Evolutionary conservation across 345 rosid species (phyloP), one percentile per base, ranked within the genome.

Genomic region (Salix caprea): DNA sequence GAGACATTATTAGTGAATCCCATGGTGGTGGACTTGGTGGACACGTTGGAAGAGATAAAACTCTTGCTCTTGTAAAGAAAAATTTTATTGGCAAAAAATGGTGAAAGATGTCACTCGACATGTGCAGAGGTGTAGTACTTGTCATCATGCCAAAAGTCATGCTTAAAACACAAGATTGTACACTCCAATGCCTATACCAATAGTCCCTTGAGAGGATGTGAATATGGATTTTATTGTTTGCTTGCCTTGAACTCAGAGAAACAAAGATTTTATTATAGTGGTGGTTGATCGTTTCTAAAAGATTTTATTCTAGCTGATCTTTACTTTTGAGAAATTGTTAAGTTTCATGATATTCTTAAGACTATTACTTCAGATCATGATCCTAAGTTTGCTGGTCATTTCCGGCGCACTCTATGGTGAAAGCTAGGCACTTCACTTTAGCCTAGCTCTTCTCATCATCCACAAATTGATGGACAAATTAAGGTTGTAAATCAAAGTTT

Each of bases 221-320:
- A 75, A 61, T 14, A 48, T 52, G 62, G 54, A 75, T 67, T 67
- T n/a, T 67, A 30, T 67, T 21, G 7, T 52, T 21, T 54, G 72
- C 2, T 67, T 75, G 18, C 72, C 66, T 1, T 11, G 50, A 32
- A 75, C 78, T 6, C 18, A n/a, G 13, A 42, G 58, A 24, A 48
- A 48, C 36, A 65, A 39, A 15, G 71, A 74, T 65, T 46, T 24
- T 0, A 50, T 75, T 7, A 30, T 19, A 11, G 39, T 64, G 26
- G 42, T 65, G 1, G 24, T 74, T 19, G 61, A 65, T 65, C 0
- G 42, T 26, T 74, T 74, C 19, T 74, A n/a, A n/a, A n/a, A n/a
- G n/a, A n/a, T n/a, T n/a, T n/a, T n/a, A n/a, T n/a, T n/a, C n/a
- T n/a, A n/a, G n/a, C n/a, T n/a, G n/a, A n/a, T n/a, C n/a, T n/a